Evolutionary conservation across 2,329 filamentous ascomycete genomes (phyloP).

Genomic region (Fusarium agapanthi): DNA sequence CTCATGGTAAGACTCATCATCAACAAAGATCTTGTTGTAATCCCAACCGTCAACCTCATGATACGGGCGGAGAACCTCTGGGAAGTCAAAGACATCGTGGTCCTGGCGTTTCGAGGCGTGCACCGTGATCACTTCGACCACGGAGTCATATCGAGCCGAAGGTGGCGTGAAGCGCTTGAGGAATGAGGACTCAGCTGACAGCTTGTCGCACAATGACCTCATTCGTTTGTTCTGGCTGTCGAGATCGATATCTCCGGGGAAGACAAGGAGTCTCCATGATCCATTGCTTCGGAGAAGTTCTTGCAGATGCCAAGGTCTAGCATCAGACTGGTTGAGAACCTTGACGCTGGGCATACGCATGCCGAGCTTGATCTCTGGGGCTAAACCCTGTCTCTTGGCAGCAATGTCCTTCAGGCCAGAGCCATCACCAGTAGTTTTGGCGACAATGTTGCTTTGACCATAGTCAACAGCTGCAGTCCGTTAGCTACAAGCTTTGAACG

Average conservation of each 20-base stretch:
- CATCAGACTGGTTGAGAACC: conserved; percentile 66
- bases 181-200: conserved; percentile 12
- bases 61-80: conserved; percentile 59
- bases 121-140: conserved; percentile 69
- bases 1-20: conserved; percentile 63
- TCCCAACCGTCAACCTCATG: conserved; percentile 60
- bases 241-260: background rate
- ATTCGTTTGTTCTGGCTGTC: background rate
- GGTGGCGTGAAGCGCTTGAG: background rate
- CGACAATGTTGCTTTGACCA: conserved; percentile 19
- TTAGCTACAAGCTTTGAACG: background rate
- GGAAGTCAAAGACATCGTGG: conserved; percentile 50
- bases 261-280: conserved; percentile 67
- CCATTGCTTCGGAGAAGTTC: conserved; percentile 49
- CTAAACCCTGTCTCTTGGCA: conserved; percentile 38
- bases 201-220: conserved; percentile 47
- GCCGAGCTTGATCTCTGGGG: conserved; percentile 55
- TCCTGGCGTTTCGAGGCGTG: conserved; percentile 62
- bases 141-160: conserved; percentile 23
- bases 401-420: background rate
- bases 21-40: conserved; percentile 65
- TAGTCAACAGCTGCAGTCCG: conserved; percentile 11
- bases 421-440: background rate
- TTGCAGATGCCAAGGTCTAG: conserved; percentile 67
- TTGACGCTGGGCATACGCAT: conserved; percentile 68